Conservation (phyloP, 2,329 filamentous ascomycete species). For the Acrodontium crateriforme region DNA sequence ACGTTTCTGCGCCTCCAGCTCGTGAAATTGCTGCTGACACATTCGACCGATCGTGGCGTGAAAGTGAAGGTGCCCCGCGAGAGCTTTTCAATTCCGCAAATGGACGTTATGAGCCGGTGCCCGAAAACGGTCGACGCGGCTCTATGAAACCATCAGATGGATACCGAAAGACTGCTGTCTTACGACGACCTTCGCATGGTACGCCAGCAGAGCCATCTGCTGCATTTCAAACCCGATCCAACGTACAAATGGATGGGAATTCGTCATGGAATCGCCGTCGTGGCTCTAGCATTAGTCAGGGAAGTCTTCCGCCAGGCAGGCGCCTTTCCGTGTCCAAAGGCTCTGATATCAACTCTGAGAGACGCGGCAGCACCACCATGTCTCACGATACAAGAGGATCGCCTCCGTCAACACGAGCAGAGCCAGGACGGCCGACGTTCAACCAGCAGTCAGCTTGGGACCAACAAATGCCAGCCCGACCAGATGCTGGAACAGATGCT, state of each 20-base stretch:
- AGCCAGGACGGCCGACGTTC: slow-evolving; percentile 11
- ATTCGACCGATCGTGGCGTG: slow-evolving; percentile 76
- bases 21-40: slow-evolving; percentile 91
- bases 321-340: slow-evolving; percentile 37
- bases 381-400: slow-evolving; percentile 24
- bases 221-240: slow-evolving; percentile 68
- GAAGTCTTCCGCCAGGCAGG: slow-evolving; percentile 56
- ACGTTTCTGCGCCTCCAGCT: slow-evolving; percentile 39
- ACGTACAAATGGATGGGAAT: slow-evolving; percentile 47
- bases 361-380: slow-evolving; percentile 11
- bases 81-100: slow-evolving; percentile 94
- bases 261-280: slow-evolving; percentile 59
- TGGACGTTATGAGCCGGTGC: slow-evolving; percentile 79
- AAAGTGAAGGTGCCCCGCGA: slow-evolving; percentile 48
- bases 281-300: slow-evolving; percentile 80
- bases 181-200: slow-evolving; percentile 60
- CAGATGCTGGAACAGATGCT: slow-evolving; percentile 6
- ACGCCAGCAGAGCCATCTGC: slow-evolving; percentile 69
- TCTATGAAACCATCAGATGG: slow-evolving; percentile 53
- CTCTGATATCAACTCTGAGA: slow-evolving; percentile 29
- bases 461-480: slow-evolving; percentile 19
- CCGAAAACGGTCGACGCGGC: slow-evolving; percentile 57
- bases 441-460: slow-evolving; percentile 19
- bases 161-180: slow-evolving; percentile 58
- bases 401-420: slow-evolving; percentile 8